phyloP scores from a whole-genome alignment of 1,284 basidiomycete genomes.

The Ganoderma multipileum region DNA sequence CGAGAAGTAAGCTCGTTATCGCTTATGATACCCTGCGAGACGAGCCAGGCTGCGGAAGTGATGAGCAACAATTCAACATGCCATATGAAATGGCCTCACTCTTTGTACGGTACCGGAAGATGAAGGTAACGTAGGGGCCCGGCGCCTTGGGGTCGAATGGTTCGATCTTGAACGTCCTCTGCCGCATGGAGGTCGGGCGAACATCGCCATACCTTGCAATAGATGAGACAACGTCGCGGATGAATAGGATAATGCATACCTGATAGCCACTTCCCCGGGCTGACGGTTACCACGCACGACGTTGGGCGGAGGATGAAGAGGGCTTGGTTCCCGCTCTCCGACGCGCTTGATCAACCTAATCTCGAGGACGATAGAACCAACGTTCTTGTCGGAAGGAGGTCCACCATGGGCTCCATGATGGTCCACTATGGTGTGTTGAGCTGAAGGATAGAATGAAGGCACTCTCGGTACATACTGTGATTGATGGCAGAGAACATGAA shows the following conservation, averaged over 20 bases:
- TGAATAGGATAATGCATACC: constrained; percentile 14
- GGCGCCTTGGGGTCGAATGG: constrained; percentile 47
- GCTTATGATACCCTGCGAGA: constrained; percentile 36
- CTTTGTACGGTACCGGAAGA: constrained; percentile 60
- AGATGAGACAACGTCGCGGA: constrained; percentile 8
- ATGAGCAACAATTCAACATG: background rate
- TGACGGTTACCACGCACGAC: constrained; percentile 28
- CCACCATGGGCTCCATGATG: background rate
- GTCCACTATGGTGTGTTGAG: background rate
- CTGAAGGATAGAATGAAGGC: background rate
- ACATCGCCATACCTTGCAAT: constrained; percentile 22
- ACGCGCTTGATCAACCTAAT: constrained; percentile 58
- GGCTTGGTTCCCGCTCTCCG: constrained; percentile 29
- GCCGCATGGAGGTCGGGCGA: constrained; percentile 10
- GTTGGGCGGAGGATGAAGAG: constrained; percentile 26
- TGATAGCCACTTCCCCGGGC: constrained; percentile 30
- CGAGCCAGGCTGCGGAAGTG: constrained; percentile 34
- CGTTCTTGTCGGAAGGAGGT: constrained; percentile 40
- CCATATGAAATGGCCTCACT: constrained; percentile 41
- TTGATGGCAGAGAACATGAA: constrained; percentile 58
- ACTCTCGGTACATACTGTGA: constrained; percentile 34
- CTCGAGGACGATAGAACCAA: constrained; percentile 60
- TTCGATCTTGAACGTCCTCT: constrained; percentile 57
- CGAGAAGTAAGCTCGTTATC: constrained; percentile 14
- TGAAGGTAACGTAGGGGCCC: constrained; percentile 62